Base-by-base conservation (phyloP, 2,329 filamentous ascomycete genomes). In the Arthrobotrys musiformis region DNA sequence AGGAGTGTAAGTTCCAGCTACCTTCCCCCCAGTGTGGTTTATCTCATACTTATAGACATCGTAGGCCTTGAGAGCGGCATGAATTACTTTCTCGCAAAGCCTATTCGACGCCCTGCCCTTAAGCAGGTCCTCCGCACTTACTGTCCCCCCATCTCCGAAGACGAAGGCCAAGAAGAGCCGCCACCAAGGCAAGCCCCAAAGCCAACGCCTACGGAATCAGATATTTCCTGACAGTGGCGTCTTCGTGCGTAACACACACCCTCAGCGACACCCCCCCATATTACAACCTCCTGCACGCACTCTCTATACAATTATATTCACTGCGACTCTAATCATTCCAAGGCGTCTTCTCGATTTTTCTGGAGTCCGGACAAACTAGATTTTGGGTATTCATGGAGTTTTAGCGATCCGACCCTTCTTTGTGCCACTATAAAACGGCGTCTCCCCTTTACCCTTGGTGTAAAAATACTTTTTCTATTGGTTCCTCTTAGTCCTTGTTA, bases 11-110 rank as follows among this genome's bases (percentile, higher is more conserved):
- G 70, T 37, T 58, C 1, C 19, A 2, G 15, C 22, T 2, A 13
- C 5, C 4, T 3, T 24, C 48, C 4, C 33, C 17, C n/a, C n/a
- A n/a, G n/a, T n/a, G n/a, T n/a, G n/a, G n/a, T 24, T 56, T 8
- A 19, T 17, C 3, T 15, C 4, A 15, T 33, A 8, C 22, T 58
- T 30, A 64, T 48, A 50, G 22, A n/a, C 9, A 35, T 56, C 26
- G 7, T n/a, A 78, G 67, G 74, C 83, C 91, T 95, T 82, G 93
- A 94, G 75, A 93, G 90, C 1, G 94, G 94, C 70, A 97, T 97
- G 93, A 89, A 97, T 81, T 93, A 93, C 85, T 97, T 97, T 83
- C 86, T 97, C 37, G 86, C 87, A 33, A 90, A 90, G 82, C 89
- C 89, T 0, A 81, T 81, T 30, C 76, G 79, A 13, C 75, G 80